Conservation (phyloP, 495 filamentous ascomycete species). For the Aspergillus diversus region DNA sequence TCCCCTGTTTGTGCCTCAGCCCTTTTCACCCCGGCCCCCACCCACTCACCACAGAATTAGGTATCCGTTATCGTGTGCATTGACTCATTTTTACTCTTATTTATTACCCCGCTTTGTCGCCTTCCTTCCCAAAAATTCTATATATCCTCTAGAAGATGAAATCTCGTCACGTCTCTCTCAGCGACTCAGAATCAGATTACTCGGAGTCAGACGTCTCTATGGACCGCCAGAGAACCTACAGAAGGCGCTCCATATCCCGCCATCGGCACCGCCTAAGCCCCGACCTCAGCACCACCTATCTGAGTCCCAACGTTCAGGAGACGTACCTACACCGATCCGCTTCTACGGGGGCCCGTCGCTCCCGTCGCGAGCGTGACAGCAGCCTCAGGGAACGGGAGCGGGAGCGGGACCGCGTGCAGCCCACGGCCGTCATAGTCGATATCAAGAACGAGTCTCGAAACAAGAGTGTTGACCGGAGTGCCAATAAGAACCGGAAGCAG, state of each 20-base stretch:
- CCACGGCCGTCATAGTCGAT: constrained; percentile 35
- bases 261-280: constrained; percentile 35
- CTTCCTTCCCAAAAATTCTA: background rate
- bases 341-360: constrained; percentile 45
- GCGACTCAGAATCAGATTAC: constrained; percentile 44
- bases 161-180: constrained; percentile 22
- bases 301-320: constrained; percentile 28
- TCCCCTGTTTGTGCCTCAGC: background rate
- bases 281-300: constrained; percentile 28
- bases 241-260: constrained; percentile 45
- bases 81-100: background rate
- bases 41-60: constrained; percentile 2
- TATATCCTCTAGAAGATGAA: constrained; percentile 7
- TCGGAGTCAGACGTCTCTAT: constrained; percentile 47
- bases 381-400: background rate
- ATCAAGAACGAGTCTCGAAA: constrained; percentile 37
- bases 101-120: background rate
- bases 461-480: constrained; percentile 19
- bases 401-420: constrained; percentile 22
- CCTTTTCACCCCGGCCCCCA: background rate
- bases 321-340: constrained; percentile 41
- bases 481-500: constrained; percentile 25
- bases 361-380: constrained; percentile 7
- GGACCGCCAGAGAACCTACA: constrained; percentile 28
- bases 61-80: background rate